A percentile compares a stretch with the other conserved stretches of the same genome.
phyloP scores from a whole-genome alignment of 2,329 filamentous ascomycete genomes.

The Neopestalotiopsis sp. region DNA sequence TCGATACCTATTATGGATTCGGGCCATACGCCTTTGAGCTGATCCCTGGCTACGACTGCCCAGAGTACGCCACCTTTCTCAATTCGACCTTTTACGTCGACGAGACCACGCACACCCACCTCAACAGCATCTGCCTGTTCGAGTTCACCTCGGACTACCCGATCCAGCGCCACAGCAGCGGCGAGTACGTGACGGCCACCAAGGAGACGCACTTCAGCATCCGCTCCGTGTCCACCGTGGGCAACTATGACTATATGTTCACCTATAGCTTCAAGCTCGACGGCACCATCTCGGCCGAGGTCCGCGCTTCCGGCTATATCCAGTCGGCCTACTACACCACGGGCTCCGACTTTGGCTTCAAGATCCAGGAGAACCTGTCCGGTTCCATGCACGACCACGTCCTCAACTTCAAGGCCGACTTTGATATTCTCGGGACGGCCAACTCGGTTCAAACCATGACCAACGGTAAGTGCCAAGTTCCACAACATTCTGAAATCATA shows the following conservation, averaged over 20 bases:
- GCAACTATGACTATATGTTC: conserved; percentile 49
- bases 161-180: conserved; percentile 51
- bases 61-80: conserved; percentile 54
- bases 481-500: too few relatives aligned
- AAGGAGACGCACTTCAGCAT: conserved; percentile 50
- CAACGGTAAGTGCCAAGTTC: conserved; percentile 23
- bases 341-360: conserved; percentile 54
- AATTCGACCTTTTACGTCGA: conserved; percentile 51
- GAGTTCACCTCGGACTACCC: conserved; percentile 56
- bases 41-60: conserved; percentile 58
- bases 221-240: conserved; percentile 45
- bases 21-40: conserved; percentile 51
- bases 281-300: conserved; percentile 52
- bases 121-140: conserved; percentile 61
- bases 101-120: conserved; percentile 50
- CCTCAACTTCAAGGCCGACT: conserved; percentile 59
- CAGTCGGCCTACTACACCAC: conserved; percentile 52
- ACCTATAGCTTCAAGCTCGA: conserved; percentile 53
- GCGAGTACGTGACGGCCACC: conserved; percentile 46
- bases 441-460: conserved; percentile 49
- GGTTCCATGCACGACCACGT: conserved; percentile 63
- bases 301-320: conserved; percentile 60
- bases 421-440: conserved; percentile 54
- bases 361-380: conserved; percentile 52
- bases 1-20: conserved; percentile 55